These are phyloP conservation scores for Pulveroboletus ravenelii DNA, from an alignment of 768 basidiomycete species.

Conservation along the genomic window DNA sequence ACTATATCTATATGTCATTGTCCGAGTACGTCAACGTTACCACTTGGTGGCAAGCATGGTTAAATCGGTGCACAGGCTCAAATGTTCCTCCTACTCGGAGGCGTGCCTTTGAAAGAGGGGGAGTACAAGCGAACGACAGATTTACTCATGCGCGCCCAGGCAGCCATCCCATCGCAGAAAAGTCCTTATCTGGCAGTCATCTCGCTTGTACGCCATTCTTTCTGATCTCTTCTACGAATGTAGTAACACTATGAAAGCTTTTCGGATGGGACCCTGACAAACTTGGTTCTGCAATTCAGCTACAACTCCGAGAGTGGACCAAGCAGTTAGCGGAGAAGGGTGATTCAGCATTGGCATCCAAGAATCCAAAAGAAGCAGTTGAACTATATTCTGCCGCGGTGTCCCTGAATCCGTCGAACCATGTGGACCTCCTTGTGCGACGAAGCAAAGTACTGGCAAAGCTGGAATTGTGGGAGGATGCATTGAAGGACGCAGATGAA, in stretches of 20 bases:
- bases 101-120: not conserved
- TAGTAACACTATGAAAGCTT: not conserved
- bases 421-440: not conserved
- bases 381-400: conserved; percentile 2
- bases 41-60: not conserved
- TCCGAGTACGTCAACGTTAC: not conserved
- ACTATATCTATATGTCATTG: not conserved
- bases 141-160: not conserved
- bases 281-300: not conserved
- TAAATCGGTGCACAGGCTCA: not conserved
- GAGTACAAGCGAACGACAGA: not conserved
- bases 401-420: conserved; percentile 1
- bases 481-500: conserved; percentile 12
- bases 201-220: too few relatives aligned
- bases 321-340: not conserved
- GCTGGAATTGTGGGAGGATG: conserved; percentile 1
- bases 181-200: too few relatives aligned
- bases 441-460: conserved; percentile 3
- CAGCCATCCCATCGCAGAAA: not conserved
- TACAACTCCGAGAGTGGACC: not conserved
- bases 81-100: not conserved
- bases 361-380: conserved; percentile 1
- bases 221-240: too few relatives aligned
- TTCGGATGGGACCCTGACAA: conserved; percentile 15
- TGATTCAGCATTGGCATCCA: not conserved